Base-by-base conservation (phyloP, 805 yeast genomes). In the Suhomyces prunicola region DNA sequence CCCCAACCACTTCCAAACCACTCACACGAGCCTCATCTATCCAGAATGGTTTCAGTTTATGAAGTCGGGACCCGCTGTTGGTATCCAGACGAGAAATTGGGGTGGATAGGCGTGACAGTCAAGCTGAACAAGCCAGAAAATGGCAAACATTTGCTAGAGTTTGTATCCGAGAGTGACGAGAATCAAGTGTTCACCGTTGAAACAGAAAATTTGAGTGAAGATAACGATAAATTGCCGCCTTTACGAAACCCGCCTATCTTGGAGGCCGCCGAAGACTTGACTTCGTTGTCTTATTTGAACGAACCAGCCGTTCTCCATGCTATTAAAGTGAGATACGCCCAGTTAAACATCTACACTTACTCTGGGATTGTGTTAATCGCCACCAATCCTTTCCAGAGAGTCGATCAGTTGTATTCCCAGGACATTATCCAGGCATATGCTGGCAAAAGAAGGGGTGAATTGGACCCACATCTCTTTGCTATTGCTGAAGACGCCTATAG, bases 261-360 rank as follows among this genome's bases (percentile, higher is more conserved):
- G 57, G 99, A 93, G 70, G 88, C 97, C 3, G 90, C 96, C 17
- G 97, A 93, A 67, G 99, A 94, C 72, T 80, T 93, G 64, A 94
- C 98, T 2, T 86, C 91, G 50, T 79, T 93, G 52, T 91, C 97
- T 0, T 92, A 93, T 66, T 76, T 94, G 62, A 93, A 93, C 69
- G 99, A 93, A 69, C 98, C 99, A 1, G 96, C 97, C 1, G 97
- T 93, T 47, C 79, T 93, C 60, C 96, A 92, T 64, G 97, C 98
- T 17, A 93, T 94, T 67, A 87, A 84, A 64, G 83, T 88, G 57
- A 83, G 99, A 60, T 93, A 94, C 67, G 79, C 91, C 36, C 97
- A 90, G 67, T 81, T 93, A 62, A 89, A 87, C 67, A 93, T 93
- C 55, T 93, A 93, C 71, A 94, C 99, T 2, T 93, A 93, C 68